phyloP scores from a whole-genome alignment of 1,139 yeast species.

The Yamadazyma epiphylla region DNA sequence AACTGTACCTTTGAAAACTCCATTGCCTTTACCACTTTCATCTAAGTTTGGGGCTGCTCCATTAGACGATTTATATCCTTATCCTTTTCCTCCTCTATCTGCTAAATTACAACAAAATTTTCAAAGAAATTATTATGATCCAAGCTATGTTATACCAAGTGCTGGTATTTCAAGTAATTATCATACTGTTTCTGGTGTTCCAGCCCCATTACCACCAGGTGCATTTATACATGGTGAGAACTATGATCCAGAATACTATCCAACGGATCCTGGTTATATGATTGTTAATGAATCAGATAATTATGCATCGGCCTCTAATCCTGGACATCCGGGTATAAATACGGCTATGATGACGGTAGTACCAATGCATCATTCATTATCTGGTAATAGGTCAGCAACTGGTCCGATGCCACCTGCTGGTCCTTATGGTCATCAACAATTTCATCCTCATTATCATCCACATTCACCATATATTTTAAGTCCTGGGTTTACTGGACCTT shows the following conservation, averaged over 20 bases:
- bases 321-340: too few relatives aligned
- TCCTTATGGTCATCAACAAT: slow-evolving; percentile 4
- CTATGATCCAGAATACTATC: slow-evolving; percentile 10
- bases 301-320: neutral
- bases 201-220: neutral
- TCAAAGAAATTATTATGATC: slow-evolving; percentile 2
- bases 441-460: slow-evolving; percentile 3
- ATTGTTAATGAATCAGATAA: slow-evolving; percentile 8
- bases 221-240: neutral
- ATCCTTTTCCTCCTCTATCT: slow-evolving; percentile 8
- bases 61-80: slow-evolving; percentile 7
- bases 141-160: neutral
- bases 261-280: slow-evolving; percentile 8
- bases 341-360: slow-evolving; percentile 1
- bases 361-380: neutral
- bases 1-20: slow-evolving; percentile 30
- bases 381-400: slow-evolving; percentile 1
- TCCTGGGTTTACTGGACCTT: slow-evolving; percentile 5
- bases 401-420: slow-evolving; percentile 5
- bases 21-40: slow-evolving; percentile 10
- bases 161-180: neutral
- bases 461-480: slow-evolving; percentile 4
- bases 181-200: neutral
- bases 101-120: slow-evolving; percentile 5
- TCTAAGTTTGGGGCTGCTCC: slow-evolving; percentile 5